Percentiles rank a stretch among this genome's conserved stretches.
Evolutionary conservation across 371 early-diverging fungal species (phyloP).

Genomic region (Batkoa obscura): DNA sequence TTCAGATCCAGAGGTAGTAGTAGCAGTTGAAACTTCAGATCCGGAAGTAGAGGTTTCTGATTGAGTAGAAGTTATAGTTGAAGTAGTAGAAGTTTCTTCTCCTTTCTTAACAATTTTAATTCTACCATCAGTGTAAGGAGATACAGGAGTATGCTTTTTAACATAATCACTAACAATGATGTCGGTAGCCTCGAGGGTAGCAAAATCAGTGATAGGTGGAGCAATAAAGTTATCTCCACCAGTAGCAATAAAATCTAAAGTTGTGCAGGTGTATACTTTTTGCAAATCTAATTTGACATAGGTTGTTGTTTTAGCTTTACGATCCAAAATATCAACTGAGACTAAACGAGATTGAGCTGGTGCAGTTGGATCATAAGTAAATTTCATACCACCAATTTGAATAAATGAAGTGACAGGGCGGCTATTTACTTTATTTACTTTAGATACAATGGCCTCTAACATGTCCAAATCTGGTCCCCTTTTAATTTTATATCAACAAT

Average conservation of each 20-base stretch:
- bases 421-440: conserved; percentile 7
- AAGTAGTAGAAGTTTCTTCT: background rate
- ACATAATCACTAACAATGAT: conserved; percentile 15
- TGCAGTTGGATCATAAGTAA: conserved; percentile 4
- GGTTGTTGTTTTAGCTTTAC: background rate
- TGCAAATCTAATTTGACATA: conserved; percentile 11
- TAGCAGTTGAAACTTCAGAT: background rate
- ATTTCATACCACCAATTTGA: conserved; percentile 14
- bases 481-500: conserved; percentile 19
- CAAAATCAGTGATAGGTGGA: background rate
- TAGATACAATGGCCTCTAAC: conserved; percentile 17
- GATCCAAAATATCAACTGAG: conserved; percentile 5
- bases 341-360: conserved; percentile 5
- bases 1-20: background rate
- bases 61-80: background rate
- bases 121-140: conserved; percentile 16
- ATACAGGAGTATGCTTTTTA: conserved; percentile 6
- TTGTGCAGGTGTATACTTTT: conserved; percentile 22
- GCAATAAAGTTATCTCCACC: conserved; percentile 37
- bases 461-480: conserved; percentile 20
- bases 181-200: conserved; percentile 12
- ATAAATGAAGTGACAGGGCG: conserved; percentile 18
- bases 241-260: conserved; percentile 27
- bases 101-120: conserved; percentile 9
- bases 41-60: background rate